Percentiles rank a stretch among this genome's conserved stretches.
Evolutionary conservation across 2,329 filamentous ascomycete genomes (phyloP).

Genomic region (Cryphonectria parasitica): DNA sequence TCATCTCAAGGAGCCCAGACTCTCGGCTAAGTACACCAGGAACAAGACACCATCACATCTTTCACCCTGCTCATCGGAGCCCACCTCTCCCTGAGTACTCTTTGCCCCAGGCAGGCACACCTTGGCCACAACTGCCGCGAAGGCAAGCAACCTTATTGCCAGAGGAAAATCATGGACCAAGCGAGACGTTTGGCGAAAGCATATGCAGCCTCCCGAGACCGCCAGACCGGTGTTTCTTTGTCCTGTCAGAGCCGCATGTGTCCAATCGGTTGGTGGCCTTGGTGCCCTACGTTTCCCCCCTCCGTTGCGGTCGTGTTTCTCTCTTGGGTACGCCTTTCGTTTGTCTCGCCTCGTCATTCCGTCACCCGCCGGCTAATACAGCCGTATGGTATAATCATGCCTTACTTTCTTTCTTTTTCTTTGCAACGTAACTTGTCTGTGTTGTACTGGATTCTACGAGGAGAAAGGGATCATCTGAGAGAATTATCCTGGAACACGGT

Average conservation of each 20-base stretch:
- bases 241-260: conserved; percentile 20
- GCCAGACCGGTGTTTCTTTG: conserved; percentile 11
- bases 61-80: not conserved
- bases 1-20: not conserved
- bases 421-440: too few relatives aligned
- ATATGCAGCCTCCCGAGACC: conserved; percentile 22
- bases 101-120: not conserved
- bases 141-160: not conserved
- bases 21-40: not conserved
- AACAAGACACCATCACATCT: not conserved
- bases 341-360: not conserved
- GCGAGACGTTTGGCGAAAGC: conserved; percentile 28
- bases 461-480: not conserved
- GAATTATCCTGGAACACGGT: conserved; percentile 21
- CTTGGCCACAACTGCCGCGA: not conserved
- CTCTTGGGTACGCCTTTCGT: conserved; percentile 3
- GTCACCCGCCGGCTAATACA: not conserved
- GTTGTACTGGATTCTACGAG: too few relatives aligned
- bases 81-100: not conserved
- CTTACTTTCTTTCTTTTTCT: too few relatives aligned
- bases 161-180: conserved; percentile 2
- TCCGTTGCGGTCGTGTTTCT: conserved; percentile 3
- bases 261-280: conserved; percentile 20
- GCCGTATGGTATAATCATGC: not conserved
- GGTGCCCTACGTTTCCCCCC: not conserved